A percentile compares a stretch with the other conserved stretches of the same genome.
Evolutionary conservation across 805 yeast species (phyloP).

Genomic region (Brettanomyces sp.): DNA sequence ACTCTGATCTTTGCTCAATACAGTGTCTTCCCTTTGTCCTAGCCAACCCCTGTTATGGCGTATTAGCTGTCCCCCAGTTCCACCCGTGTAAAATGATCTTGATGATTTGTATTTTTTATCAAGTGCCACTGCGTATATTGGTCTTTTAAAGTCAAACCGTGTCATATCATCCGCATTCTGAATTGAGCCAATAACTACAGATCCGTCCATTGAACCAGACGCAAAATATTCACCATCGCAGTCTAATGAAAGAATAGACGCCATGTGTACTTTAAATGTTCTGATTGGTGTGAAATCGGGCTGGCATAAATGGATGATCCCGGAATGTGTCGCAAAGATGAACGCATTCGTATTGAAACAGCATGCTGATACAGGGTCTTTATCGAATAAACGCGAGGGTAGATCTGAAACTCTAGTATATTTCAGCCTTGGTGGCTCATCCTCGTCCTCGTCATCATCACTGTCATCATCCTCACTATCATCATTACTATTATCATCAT

Average conservation of each 20-base stretch:
- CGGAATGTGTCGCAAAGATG: conserved; percentile 86
- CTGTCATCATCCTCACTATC: conserved; percentile 5
- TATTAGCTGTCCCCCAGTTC: conserved; percentile 76
- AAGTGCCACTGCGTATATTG: conserved; percentile 78
- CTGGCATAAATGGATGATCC: conserved; percentile 59
- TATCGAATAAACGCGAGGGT: conserved; percentile 60
- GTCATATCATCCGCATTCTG: conserved; percentile 51
- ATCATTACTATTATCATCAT: conserved; percentile 17
- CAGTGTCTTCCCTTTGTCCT: conserved; percentile 65
- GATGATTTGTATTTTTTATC: conserved; percentile 58
- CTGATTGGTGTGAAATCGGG: conserved; percentile 54
- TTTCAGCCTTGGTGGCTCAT: conserved; percentile 63
- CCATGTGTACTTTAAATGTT: conserved; percentile 75
- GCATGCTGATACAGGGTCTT: conserved; percentile 73
- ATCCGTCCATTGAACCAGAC: conserved; percentile 90
- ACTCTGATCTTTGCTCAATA: conserved; percentile 41
- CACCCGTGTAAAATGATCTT: conserved; percentile 74
- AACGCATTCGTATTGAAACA: conserved; percentile 49
- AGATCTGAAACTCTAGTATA: conserved; percentile 62
- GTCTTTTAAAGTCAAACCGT: conserved; percentile 78
- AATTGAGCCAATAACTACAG: conserved; percentile 73
- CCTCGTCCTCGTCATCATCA: conserved; percentile 33
- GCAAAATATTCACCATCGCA: conserved; percentile 71
- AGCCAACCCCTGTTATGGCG: conserved; percentile 79
- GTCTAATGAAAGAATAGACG: conserved; percentile 67